These are phyloP conservation scores for Hura crepitans DNA, from an alignment of 441 rosid genomes.

Conservation along the genomic window DNA sequence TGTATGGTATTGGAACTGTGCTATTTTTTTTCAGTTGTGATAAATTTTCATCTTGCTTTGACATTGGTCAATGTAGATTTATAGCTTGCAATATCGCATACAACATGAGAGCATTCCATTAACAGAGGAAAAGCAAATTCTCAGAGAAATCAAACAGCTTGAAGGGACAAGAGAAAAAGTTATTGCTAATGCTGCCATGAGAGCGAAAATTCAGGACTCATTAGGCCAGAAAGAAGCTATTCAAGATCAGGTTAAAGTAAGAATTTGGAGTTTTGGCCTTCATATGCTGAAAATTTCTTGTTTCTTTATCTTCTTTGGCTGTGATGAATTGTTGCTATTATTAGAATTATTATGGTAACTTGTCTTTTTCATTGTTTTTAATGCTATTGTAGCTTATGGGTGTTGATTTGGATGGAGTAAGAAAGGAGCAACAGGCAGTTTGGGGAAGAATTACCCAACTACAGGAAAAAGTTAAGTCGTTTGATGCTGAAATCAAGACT, in stretches of 20 bases:
- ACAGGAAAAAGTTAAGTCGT: constrained; percentile 35
- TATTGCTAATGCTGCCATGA: constrained; percentile 70
- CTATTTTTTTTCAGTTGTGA: constrained; percentile 5
- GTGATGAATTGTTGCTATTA: not conserved
- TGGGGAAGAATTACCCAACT: constrained; percentile 41
- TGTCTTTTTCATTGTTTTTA: constrained; percentile 14
- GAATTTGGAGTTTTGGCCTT: constrained; percentile 16
- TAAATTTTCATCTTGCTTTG: constrained; percentile 17
- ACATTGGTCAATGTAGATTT: constrained; percentile 52
- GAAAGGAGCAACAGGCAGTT: constrained; percentile 57
- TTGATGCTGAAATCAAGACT: constrained; percentile 41
- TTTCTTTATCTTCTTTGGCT: not conserved
- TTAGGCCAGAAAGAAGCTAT: constrained; percentile 84
- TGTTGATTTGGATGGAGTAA: constrained; percentile 62
- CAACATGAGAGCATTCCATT: constrained; percentile 91
- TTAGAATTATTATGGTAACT: not conserved
- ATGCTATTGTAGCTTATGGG: constrained; percentile 53
- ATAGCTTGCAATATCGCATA: constrained; percentile 68
- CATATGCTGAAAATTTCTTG: not conserved
- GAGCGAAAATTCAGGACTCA: constrained; percentile 80
- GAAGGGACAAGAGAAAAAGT: constrained; percentile 93
- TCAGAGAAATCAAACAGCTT: constrained; percentile 83
- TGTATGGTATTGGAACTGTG: not conserved
- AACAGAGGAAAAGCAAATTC: constrained; percentile 87
- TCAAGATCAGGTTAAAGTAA: constrained; percentile 95